phyloP scores from a whole-genome alignment of 1,284 basidiomycete genomes.

The Pseudozyma pruni region DNA sequence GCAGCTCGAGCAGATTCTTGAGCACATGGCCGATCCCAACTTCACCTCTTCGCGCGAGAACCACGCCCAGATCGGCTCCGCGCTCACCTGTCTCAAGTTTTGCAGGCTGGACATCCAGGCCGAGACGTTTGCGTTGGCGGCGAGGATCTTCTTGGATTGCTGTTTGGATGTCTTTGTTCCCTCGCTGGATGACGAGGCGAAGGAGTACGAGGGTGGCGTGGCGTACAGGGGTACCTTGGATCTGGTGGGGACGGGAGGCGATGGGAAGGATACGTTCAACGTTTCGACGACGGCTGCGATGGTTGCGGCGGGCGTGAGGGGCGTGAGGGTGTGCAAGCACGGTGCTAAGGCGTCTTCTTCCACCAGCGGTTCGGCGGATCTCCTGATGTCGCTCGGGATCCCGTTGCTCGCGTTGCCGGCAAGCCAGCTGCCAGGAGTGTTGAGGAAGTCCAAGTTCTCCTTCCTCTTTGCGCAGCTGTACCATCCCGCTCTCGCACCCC shows the following conservation, averaged over 20 bases:
- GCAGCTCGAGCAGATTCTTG: slow-evolving; percentile 54
- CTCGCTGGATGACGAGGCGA: slow-evolving; percentile 12
- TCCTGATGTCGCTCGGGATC: slow-evolving; percentile 86
- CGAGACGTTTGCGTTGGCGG: slow-evolving; percentile 54
- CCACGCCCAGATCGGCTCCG: slow-evolving; percentile 62
- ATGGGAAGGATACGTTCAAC: slow-evolving; percentile 96
- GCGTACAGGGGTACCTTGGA: slow-evolving; percentile 61
- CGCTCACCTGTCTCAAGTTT: slow-evolving; percentile 61
- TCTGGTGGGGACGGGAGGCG: slow-evolving; percentile 84
- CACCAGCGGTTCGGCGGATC: slow-evolving; percentile 91
- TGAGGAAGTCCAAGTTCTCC: slow-evolving; percentile 75
- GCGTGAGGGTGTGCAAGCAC: slow-evolving; percentile 94
- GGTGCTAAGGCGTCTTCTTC: slow-evolving; percentile 94
- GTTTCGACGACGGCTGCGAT: slow-evolving; percentile 94
- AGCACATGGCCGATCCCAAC: slow-evolving; percentile 61
- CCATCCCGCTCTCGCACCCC: slow-evolving; percentile 84
- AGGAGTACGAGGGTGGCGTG: slow-evolving; percentile 20
- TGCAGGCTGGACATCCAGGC: slow-evolving; percentile 56
- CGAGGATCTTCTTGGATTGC: slow-evolving; percentile 53
- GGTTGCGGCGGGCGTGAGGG: slow-evolving; percentile 88
- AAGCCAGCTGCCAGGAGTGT: slow-evolving; percentile 67
- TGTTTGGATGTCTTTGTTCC: slow-evolving; percentile 45
- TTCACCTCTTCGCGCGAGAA: slow-evolving; percentile 61
- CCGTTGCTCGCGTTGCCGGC: slow-evolving; percentile 76
- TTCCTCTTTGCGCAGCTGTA: slow-evolving; percentile 95